Conservation (phyloP, 441 rosid species). For the Populus trichocarpa region DNA sequence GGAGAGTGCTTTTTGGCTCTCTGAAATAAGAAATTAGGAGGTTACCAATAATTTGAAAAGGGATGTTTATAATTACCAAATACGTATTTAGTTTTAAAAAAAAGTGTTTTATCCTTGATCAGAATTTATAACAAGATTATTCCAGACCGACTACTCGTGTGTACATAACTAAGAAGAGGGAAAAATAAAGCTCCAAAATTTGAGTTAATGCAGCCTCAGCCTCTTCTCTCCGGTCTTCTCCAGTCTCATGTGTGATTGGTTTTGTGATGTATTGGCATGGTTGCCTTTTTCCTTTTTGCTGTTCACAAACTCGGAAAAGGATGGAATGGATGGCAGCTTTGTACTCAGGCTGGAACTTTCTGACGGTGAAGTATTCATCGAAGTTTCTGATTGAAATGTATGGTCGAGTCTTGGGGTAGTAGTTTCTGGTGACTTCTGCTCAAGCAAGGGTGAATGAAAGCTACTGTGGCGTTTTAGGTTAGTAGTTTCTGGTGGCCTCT, state of each 20-base stretch:
- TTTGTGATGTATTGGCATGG: slow-evolving; percentile 20
- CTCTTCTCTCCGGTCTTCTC: slow-evolving; percentile 48
- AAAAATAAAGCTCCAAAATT: background rate
- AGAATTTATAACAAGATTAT: background rate
- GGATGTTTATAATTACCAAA: background rate
- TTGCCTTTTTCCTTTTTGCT: slow-evolving; percentile 31
- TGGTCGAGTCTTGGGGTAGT: background rate
- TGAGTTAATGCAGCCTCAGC: slow-evolving; percentile 40
- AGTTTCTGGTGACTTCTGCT: background rate
- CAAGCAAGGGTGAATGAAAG: background rate
- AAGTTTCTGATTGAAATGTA: slow-evolving; percentile 9
- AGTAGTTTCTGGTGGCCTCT: slow-evolving; percentile 20
- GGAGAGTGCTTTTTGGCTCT: background rate
- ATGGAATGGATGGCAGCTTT: slow-evolving; percentile 57
- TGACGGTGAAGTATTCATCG: slow-evolving; percentile 5
- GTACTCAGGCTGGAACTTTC: slow-evolving; percentile 16
- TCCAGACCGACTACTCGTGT: background rate
- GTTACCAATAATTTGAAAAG: background rate
- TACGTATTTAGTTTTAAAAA: background rate
- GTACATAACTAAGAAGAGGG: background rate
- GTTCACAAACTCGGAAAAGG: slow-evolving; percentile 79
- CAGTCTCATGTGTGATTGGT: slow-evolving; percentile 27
- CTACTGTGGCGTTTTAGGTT: slow-evolving; percentile 12
- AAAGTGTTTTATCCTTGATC: background rate
- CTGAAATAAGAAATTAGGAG: background rate